Evolutionary conservation across 2,329 filamentous ascomycete species (phyloP).

Genomic region (Moelleriella libera): DNA sequence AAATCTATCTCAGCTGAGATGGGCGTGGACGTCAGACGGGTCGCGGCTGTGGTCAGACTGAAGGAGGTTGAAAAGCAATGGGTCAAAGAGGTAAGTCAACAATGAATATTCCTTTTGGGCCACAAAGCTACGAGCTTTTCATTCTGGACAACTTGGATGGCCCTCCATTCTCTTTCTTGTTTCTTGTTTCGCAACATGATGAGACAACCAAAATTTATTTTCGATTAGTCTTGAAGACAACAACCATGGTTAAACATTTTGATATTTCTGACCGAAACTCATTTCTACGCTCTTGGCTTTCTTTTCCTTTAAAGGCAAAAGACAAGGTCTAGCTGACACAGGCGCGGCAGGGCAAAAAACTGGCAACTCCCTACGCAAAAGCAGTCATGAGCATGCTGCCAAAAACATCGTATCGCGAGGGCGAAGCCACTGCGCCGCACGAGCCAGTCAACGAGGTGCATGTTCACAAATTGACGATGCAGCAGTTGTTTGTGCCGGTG

Average conservation of each 20-base stretch:
- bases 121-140: too few relatives aligned
- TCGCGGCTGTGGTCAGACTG: slow-evolving; percentile 73
- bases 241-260: slow-evolving; percentile 59
- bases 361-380: slow-evolving; percentile 63
- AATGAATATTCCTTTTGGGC: not conserved
- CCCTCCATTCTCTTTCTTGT: too few relatives aligned
- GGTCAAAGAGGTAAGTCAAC: slow-evolving; percentile 53
- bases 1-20: slow-evolving; percentile 65
- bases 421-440: slow-evolving; percentile 31
- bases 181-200: slow-evolving; percentile 27
- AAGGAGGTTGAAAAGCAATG: slow-evolving; percentile 76
- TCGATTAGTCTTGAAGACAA: slow-evolving; percentile 99
- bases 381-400: slow-evolving; percentile 74
- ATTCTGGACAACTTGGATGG: too few relatives aligned
- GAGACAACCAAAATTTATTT: slow-evolving; percentile 48
- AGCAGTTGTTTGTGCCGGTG: slow-evolving; percentile 51
- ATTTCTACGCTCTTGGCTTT: not conserved
- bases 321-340: not conserved
- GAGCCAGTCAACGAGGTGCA: slow-evolving; percentile 52
- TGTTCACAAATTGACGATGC: slow-evolving; percentile 45
- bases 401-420: slow-evolving; percentile 41
- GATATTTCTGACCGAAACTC: slow-evolving; percentile 8
- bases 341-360: slow-evolving; percentile 52
- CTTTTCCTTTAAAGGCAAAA: not conserved
- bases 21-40: slow-evolving; percentile 67